Base-by-base conservation (phyloP, 2,329 filamentous ascomycete species). In the Botrytis medusae region DNA sequence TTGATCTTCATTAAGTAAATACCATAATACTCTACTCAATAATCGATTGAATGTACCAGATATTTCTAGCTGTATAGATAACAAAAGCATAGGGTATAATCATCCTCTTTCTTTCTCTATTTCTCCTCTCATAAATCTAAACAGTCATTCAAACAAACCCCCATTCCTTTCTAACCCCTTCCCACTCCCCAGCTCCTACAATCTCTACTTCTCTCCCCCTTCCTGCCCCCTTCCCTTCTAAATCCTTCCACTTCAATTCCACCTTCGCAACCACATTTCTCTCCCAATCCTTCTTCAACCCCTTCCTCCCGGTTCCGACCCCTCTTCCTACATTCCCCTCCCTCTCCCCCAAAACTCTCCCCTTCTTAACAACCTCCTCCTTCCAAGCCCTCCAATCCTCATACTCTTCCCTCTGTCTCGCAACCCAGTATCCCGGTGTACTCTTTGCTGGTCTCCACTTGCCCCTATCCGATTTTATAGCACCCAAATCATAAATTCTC, bases 341-440 rank as follows among this genome's bases (percentile, higher is more conserved):
- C 9, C 76, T 75, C 65, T 80, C 77, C 34, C 75, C 74, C 70
- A 88, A 80, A 10, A 84, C 82, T 70, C 81, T 80, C 4, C 84
- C 85, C 83, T 90, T 90, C 79, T 85, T 84, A 18, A 87, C 78
- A 48, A 91, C 86, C 10, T 85, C 84, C 37, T 85, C 83, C 77
- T 87, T 85, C 89, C 89, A 91, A 74, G 83, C 82, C 77, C 84
- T 85, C 89, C 89, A 91, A 1, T 85, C 83, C 37, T 87, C 89
- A 78, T 88, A 91, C 75, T 92, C 87, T 81, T 93, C 91, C 73
- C 85, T 86, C 80, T 91, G 87, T 80, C 85, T 87, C 29, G 90
- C 90, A 16, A 90, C 89, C 74, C 91, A 88, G 82, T 90, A 93
- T 79, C 89, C 87, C 6, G 90, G 88, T 63, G 89, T 92, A 57